Evolutionary conservation across 441 rosid species (phyloP).

Genomic region (Bocquillonia castaneifolia): DNA sequence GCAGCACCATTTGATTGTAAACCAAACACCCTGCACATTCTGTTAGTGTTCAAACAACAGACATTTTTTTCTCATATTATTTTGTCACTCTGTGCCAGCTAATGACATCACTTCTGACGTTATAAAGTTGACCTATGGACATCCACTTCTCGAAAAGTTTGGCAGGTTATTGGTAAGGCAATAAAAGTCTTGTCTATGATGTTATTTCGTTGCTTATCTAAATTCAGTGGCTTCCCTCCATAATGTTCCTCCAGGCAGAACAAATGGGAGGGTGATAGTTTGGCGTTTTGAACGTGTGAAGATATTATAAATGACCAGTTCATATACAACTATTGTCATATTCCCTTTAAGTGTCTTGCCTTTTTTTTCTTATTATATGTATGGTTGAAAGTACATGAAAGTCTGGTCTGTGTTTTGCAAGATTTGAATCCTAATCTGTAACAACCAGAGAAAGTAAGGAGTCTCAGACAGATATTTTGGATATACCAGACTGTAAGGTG

Average conservation of each 20-base stretch:
- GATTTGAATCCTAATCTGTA: background rate
- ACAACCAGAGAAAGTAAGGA: background rate
- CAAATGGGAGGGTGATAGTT: background rate
- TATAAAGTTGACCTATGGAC: conserved; percentile 43
- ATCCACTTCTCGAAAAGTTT: conserved; percentile 52
- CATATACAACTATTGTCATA: background rate
- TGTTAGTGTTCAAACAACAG: background rate
- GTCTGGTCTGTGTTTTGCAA: background rate
- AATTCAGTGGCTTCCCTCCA: background rate
- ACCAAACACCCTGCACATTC: background rate
- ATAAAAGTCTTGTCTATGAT: conserved; percentile 13
- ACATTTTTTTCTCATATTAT: conserved; percentile 18
- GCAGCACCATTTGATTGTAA: background rate
- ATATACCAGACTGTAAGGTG: background rate
- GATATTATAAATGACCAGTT: background rate
- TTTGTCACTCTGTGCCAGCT: conserved; percentile 33
- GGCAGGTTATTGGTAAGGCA: conserved; percentile 72
- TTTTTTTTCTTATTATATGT: background rate
- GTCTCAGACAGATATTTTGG: background rate
- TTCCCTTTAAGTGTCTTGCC: background rate
- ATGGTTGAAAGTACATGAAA: background rate
- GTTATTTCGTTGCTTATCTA: background rate
- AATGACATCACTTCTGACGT: conserved; percentile 34
- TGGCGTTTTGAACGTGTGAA: background rate
- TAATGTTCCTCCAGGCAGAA: conserved; percentile 4